These are phyloP conservation scores for Jacaranda mimosifolia DNA, from an alignment of 257 asterid species.

Conservation along the genomic window DNA sequence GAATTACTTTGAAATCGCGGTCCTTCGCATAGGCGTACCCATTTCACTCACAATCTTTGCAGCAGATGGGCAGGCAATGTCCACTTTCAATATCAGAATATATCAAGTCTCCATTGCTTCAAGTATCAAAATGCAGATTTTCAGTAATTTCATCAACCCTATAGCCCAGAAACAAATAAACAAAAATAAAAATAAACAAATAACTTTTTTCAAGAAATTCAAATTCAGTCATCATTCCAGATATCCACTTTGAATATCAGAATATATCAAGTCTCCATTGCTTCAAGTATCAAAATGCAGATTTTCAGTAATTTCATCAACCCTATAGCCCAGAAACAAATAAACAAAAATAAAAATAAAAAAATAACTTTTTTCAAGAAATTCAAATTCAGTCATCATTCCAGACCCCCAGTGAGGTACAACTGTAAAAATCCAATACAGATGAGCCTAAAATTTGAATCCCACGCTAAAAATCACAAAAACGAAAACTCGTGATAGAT, in stretches of 20 bases:
- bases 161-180: slow-evolving; percentile 14
- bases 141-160: slow-evolving; percentile 31
- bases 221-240: slow-evolving; percentile 21
- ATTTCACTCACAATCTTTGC: slow-evolving; percentile 43
- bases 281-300: slow-evolving; percentile 30
- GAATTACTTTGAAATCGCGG: slow-evolving; percentile 39
- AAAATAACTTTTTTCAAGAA: no score
- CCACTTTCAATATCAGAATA: slow-evolving; percentile 40
- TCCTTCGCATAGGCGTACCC: slow-evolving; percentile 57
- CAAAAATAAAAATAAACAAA: neutral
- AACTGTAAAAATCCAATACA: neutral
- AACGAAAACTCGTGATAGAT: neutral
- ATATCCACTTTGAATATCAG: slow-evolving; percentile 38
- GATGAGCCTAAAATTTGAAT: slow-evolving; percentile 22
- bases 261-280: slow-evolving; percentile 35
- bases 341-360: neutral
- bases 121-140: slow-evolving; percentile 26
- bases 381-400: slow-evolving; percentile 1
- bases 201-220: no score
- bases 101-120: slow-evolving; percentile 33
- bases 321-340: slow-evolving; percentile 24
- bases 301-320: slow-evolving; percentile 24
- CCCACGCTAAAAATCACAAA: slow-evolving; percentile 3
- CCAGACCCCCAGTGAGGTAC: slow-evolving; percentile 9
- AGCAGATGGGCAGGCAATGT: slow-evolving; percentile 39